Evolutionary conservation across 2,329 filamentous ascomycete genomes (phyloP).

Genomic region (Aspergillus hiratsukae): DNA sequence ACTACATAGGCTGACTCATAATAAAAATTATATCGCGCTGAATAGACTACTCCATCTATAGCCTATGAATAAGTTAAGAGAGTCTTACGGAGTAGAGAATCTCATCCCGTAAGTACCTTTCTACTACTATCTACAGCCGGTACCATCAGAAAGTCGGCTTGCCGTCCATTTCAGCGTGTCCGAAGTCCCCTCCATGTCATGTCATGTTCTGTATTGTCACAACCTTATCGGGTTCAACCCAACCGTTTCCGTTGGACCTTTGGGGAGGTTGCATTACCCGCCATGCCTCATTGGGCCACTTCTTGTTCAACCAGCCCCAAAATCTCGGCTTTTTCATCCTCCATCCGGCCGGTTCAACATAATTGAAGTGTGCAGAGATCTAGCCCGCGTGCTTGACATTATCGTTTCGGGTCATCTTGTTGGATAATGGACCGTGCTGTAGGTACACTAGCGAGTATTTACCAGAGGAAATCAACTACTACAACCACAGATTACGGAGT

Average conservation of each 20-base stretch:
- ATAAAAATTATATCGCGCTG: not conserved
- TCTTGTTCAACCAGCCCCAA: constrained; percentile 29
- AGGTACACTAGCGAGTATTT: not conserved
- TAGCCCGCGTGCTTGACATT: not conserved
- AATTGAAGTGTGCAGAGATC: not conserved
- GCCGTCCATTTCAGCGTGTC: not conserved
- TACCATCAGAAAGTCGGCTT: not conserved
- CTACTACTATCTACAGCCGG: not conserved
- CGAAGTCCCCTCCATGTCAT: not conserved
- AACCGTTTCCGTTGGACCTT: constrained; percentile 30
- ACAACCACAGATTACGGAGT: not conserved
- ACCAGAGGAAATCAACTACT: not conserved
- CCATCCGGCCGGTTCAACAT: constrained; percentile 27
- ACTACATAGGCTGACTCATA: not conserved
- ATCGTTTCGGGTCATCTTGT: not conserved
- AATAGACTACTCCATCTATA: not conserved
- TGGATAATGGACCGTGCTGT: not conserved
- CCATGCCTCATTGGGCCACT: constrained; percentile 32
- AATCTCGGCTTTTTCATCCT: constrained; percentile 12
- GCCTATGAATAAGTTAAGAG: not conserved
- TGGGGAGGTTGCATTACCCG: constrained; percentile 25
- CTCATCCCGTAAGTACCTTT: no score
- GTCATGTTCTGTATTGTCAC: constrained; percentile 14
- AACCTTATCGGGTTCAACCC: constrained; percentile 22
- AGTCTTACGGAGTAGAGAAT: not conserved